These are phyloP conservation scores for Corchorus capsularis DNA, from an alignment of 345 rosid species.

Conservation along the genomic window DNA sequence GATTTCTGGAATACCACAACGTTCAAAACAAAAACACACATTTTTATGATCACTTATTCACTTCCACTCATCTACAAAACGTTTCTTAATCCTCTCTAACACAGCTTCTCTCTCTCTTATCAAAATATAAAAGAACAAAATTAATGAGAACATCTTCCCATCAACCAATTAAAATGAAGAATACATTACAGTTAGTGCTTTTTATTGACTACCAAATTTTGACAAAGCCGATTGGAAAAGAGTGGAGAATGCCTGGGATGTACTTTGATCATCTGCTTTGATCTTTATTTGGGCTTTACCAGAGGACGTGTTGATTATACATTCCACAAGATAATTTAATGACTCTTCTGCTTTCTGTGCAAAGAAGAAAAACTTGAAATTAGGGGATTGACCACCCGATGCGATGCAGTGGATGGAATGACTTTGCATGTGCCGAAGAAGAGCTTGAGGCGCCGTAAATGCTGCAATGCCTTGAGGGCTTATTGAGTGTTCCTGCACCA, in stretches of 20 bases:
- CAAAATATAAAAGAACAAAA: neutral
- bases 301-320: slow-evolving; percentile 77
- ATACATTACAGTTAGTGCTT: slow-evolving; percentile 6
- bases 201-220: slow-evolving; percentile 38
- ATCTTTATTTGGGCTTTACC: slow-evolving; percentile 75
- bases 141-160: neutral
- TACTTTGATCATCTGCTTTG: slow-evolving; percentile 80
- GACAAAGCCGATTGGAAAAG: slow-evolving; percentile 70
- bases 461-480: slow-evolving; percentile 74
- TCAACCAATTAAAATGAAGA: neutral
- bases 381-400: slow-evolving; percentile 89
- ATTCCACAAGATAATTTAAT: slow-evolving; percentile 71
- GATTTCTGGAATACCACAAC: too few species aligned
- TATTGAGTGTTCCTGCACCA: slow-evolving; percentile 59
- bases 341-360: slow-evolving; percentile 81
- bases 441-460: slow-evolving; percentile 71
- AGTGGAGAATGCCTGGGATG: slow-evolving; percentile 59
- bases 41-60: neutral
- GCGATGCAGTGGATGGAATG: slow-evolving; percentile 90
- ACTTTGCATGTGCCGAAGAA: slow-evolving; percentile 82
- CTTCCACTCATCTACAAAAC: neutral
- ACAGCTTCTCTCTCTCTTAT: neutral
- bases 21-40: neutral
- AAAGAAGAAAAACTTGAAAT: slow-evolving; percentile 92
- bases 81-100: neutral